These are phyloP conservation scores for Mycena filopes DNA, from an alignment of 768 basidiomycete species.

Conservation along the genomic window DNA sequence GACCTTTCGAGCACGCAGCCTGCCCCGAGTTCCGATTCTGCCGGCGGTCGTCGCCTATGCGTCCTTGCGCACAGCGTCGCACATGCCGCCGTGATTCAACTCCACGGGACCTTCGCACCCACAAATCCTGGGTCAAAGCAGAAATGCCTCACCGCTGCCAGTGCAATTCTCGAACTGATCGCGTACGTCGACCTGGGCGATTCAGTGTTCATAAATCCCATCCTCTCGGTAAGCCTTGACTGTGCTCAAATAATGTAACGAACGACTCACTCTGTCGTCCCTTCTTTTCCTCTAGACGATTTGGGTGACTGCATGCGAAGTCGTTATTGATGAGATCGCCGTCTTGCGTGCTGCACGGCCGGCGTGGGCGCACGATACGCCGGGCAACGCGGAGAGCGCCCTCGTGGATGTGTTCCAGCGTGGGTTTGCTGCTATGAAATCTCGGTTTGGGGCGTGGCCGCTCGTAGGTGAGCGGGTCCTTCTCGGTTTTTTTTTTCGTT, in stretches of 20 bases:
- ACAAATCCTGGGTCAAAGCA: conserved; percentile 10
- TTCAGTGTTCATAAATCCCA: conserved; percentile 10
- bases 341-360: background rate
- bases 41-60: background rate
- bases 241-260: too few species aligned
- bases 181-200: background rate
- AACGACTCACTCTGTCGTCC: too few species aligned
- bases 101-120: conserved; percentile 21
- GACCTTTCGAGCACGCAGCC: background rate
- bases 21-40: background rate
- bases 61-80: conserved; percentile 25
- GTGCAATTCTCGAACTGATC: conserved; percentile 3
- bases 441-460: conserved; percentile 1
- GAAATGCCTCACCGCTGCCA: conserved; percentile 22
- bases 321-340: conserved; percentile 23
- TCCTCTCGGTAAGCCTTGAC: background rate
- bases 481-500: background rate
- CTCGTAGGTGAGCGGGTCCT: conserved; percentile 3
- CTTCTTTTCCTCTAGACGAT: conserved; percentile 9
- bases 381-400: background rate
- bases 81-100: conserved; percentile 27
- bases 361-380: background rate
- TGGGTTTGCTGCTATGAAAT: conserved; percentile 13
- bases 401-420: background rate
- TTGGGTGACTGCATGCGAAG: conserved; percentile 22